Base-by-base conservation (phyloP, 2,329 filamentous ascomycete genomes). In the Fusarium humuli region DNA sequence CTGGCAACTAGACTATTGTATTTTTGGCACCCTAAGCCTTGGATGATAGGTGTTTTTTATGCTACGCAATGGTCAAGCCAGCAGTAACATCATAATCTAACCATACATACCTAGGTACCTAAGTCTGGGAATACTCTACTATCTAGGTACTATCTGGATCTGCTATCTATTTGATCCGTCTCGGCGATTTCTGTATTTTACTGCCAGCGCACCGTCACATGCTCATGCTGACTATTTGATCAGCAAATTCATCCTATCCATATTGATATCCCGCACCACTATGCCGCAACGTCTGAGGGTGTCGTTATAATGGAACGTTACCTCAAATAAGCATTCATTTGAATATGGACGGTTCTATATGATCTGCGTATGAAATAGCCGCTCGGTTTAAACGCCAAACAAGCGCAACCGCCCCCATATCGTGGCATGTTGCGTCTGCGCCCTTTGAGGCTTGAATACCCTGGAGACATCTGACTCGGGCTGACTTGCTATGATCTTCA, bases 321-420 rank as follows among this genome's bases (percentile, higher is more conserved):
- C 57, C 29, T 70, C 40, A 27, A 23, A 55, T 30, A 41, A 46
- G 20, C 41, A 42, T 32, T 40, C 34, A 52, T 42, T 30, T 18
- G 37, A 45, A 53, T 32, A 41, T 11, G 18, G 20, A 22, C 11
- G n/a, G 22, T 25, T 27, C 22, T 42, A 11, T 8, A 27, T 29
- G 30, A 34, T 53, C 12, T 25, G 6, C 8, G 22, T 41, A 22
- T 25, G 32, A 34, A 47, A 30, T 61, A 65, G 63, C 70, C 70
- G 70, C 63, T 22, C 18, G 20, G 9, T 29, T 23, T 68, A 63
- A 50, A 29, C 70, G 69, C 56, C 49, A 53, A 41, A 23, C 50
- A 72, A 52, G 61, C 69, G 59, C 70, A 57, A 46, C 47, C 50
- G 63, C 67, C 47, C 54, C 50, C 25, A 46, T 40, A 34, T 40